phyloP scores from a whole-genome alignment of 2,329 filamentous ascomycete species.

The Ophiocordyceps camponoti-rufipedis region DNA sequence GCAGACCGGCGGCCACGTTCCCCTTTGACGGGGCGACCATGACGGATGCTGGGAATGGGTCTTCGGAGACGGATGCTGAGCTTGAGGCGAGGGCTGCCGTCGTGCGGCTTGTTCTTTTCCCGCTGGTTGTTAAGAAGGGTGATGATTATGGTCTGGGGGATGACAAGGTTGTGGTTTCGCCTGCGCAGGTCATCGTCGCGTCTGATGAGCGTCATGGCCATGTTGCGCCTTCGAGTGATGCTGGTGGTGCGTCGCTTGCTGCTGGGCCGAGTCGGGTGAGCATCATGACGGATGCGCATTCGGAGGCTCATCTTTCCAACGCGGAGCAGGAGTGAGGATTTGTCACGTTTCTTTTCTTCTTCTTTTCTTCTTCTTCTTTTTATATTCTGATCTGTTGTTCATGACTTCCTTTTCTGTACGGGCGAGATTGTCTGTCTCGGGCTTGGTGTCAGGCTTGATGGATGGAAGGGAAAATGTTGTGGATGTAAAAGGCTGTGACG shows the following conservation, averaged over 20 bases:
- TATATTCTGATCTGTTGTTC: not conserved
- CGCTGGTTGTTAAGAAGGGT: constrained; percentile 88
- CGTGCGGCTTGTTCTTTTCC: constrained; percentile 87
- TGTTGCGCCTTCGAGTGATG: constrained; percentile 31
- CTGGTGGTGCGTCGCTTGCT: constrained; percentile 23
- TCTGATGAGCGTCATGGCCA: constrained; percentile 19
- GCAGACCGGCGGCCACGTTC: constrained; percentile 74
- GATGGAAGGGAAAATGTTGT: no score
- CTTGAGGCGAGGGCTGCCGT: constrained; percentile 59
- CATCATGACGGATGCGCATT: constrained; percentile 13
- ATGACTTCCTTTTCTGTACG: not conserved
- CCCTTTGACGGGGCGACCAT: constrained; percentile 86
- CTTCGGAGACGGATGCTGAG: constrained; percentile 47
- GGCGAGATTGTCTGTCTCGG: no score
- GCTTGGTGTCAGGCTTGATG: no score
- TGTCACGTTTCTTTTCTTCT: not conserved
- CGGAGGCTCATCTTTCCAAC: not conserved
- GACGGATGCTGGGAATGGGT: constrained; percentile 58
- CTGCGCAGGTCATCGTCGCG: constrained; percentile 80
- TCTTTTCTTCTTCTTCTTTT: not conserved
- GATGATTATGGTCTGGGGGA: constrained; percentile 76
- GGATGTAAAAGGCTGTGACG: no score
- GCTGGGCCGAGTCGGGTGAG: constrained; percentile 19
- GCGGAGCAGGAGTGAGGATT: no score
- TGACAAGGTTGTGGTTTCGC: constrained; percentile 88